phyloP scores from a whole-genome alignment of 2,329 filamentous ascomycete species.

The Alternaria novae-zelandiae region DNA sequence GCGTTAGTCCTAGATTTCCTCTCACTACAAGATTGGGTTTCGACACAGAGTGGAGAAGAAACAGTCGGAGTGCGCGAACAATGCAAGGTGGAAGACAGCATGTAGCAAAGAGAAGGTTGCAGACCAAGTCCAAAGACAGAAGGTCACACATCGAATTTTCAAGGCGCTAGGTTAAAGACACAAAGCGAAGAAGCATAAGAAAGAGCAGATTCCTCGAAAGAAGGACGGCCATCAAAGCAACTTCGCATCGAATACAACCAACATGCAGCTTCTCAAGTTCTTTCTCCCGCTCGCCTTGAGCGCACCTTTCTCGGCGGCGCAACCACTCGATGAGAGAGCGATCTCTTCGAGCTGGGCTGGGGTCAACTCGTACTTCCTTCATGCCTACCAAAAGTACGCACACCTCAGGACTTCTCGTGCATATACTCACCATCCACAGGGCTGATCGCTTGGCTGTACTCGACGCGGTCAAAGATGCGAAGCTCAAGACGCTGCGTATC shows the following conservation, averaged over 20 bases:
- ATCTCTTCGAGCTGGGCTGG: neutral
- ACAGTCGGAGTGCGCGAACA: neutral
- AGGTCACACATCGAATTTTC: neutral
- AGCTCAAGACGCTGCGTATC: constrained; percentile 9
- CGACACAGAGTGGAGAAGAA: neutral
- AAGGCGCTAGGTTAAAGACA: neutral
- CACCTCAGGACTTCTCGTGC: neutral
- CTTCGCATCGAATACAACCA: neutral
- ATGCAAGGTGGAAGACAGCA: neutral
- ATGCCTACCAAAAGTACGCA: neutral
- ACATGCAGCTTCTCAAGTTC: neutral
- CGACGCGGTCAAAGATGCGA: constrained; percentile 8
- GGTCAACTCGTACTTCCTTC: neutral
- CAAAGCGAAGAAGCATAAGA: neutral
- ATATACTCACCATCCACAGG: neutral
- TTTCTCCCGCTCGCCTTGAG: neutral
- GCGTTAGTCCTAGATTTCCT: neutral
- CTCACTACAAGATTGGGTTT: neutral
- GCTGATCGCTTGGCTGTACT: neutral
- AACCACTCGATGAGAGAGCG: neutral
- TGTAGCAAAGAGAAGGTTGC: neutral
- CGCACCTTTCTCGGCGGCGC: neutral
- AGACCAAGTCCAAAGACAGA: neutral
- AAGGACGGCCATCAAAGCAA: neutral
- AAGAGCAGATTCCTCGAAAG: neutral